A percentile compares a stretch with the other conserved stretches of the same genome.
These are phyloP conservation scores for Vaccinium darrowii DNA, from an alignment of 148 eudicot species.

Conservation along the genomic window DNA sequence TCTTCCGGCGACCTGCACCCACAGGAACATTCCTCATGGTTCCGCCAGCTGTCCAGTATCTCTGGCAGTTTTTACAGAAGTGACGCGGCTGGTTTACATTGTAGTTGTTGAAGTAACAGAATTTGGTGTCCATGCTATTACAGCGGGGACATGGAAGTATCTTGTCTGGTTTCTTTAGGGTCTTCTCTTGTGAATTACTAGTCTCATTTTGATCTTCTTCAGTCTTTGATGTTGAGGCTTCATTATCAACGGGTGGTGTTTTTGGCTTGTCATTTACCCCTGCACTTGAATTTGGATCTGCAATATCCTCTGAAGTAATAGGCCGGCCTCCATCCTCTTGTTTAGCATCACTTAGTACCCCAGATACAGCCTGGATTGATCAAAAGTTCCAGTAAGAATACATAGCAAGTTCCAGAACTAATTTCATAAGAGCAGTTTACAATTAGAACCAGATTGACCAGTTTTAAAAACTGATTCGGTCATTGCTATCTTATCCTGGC, in stretches of 20 bases:
- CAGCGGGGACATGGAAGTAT: constrained; percentile 74
- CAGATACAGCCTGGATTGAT: not conserved
- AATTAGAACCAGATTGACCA: not conserved
- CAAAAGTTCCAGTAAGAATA: not conserved
- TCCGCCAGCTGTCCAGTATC: constrained; percentile 91
- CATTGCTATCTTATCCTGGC: constrained; percentile 7
- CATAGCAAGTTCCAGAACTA: constrained; percentile 7
- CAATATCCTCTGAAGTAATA: constrained; percentile 26
- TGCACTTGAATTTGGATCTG: constrained; percentile 23
- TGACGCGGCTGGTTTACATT: constrained; percentile 76
- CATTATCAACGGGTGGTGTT: constrained; percentile 18
- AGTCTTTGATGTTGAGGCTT: constrained; percentile 16
- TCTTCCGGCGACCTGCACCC: constrained; percentile 77
- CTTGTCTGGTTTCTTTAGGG: constrained; percentile 69
- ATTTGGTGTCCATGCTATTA: constrained; percentile 80
- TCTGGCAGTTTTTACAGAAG: constrained; percentile 72
- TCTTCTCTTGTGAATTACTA: constrained; percentile 42
- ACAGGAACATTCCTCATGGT: constrained; percentile 75
- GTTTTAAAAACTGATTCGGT: not conserved
- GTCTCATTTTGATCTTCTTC: constrained; percentile 39
- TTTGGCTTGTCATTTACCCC: constrained; percentile 17
- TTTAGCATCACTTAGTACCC: constrained; percentile 15
- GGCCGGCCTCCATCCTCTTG: constrained; percentile 20
- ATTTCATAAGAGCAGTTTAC: not conserved
- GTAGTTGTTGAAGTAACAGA: constrained; percentile 80